Conservation (phyloP, 108 stramenopile genomes). For the Cylindrotheca fusiformis region DNA sequence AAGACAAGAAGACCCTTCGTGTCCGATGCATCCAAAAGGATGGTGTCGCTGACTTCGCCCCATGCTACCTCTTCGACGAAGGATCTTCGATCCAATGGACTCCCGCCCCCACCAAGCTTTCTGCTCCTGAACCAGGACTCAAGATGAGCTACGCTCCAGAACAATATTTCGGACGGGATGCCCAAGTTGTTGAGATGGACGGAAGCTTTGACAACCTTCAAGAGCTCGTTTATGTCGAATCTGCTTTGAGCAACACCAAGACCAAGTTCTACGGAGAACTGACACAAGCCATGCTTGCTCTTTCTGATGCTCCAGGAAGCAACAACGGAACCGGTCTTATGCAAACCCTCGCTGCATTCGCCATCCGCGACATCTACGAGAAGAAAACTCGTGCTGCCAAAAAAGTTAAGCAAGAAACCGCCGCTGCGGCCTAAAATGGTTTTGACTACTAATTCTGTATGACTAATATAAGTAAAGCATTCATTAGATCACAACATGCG, state of each 20-base stretch:
- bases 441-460: neutral
- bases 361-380: constrained; percentile 94
- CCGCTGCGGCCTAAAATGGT: constrained; percentile 36
- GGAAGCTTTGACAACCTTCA: constrained; percentile 97
- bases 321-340: constrained; percentile 97
- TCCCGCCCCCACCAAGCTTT: constrained; percentile 87
- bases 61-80: constrained; percentile 94
- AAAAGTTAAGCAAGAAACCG: constrained; percentile 37
- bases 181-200: constrained; percentile 93
- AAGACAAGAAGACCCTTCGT: constrained; percentile 94
- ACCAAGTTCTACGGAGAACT: constrained; percentile 96
- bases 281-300: constrained; percentile 93
- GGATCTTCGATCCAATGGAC: constrained; percentile 90
- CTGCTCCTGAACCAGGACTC: constrained; percentile 92
- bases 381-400: constrained; percentile 81
- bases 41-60: constrained; percentile 86
- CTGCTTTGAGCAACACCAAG: constrained; percentile 88
- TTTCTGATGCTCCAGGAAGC: constrained; percentile 90
- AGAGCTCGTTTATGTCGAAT: constrained; percentile 93
- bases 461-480: no score
- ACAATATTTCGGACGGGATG: constrained; percentile 81
- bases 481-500: no score
- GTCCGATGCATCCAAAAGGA: constrained; percentile 95
- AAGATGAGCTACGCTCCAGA: constrained; percentile 92
- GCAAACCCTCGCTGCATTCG: constrained; percentile 96